A percentile compares a stretch with the other conserved stretches of the same genome.
phyloP scores from a whole-genome alignment of 78 protist genomes.

The Dictyostelium firmibasis region DNA sequence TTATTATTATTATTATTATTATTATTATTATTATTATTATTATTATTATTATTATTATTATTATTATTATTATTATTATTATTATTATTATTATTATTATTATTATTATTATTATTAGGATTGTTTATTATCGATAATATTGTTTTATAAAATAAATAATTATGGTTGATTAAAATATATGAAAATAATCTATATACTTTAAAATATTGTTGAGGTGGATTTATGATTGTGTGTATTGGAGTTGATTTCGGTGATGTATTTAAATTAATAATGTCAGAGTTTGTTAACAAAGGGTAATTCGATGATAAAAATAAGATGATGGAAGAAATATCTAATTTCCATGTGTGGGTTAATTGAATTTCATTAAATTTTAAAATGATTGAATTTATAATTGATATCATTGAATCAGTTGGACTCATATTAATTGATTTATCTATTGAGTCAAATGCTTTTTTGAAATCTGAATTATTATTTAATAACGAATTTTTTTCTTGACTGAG shows the following conservation, averaged over 20 bases:
- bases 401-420: not conserved
- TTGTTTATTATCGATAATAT: not conserved
- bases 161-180: not conserved
- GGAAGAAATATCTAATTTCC: not conserved
- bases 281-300: not conserved
- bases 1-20: no score
- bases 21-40: no score
- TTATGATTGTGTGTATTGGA: not conserved
- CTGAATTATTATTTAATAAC: not conserved
- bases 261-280: not conserved
- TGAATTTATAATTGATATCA: not conserved
- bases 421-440: not conserved
- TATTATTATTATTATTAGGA: no score
- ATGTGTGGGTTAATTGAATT: not conserved
- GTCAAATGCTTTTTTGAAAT: not conserved
- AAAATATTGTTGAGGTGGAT: not conserved
- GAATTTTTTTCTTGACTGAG: not conserved
- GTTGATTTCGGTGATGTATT: not conserved
- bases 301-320: not conserved
- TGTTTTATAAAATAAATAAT: not conserved
- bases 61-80: not conserved
- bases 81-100: no score
- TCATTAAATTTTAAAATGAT: not conserved
- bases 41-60: not conserved
- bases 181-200: conserved; percentile 2